These are phyloP conservation scores for Boechera stricta DNA, from an alignment of 345 rosid genomes.

Conservation along the genomic window DNA sequence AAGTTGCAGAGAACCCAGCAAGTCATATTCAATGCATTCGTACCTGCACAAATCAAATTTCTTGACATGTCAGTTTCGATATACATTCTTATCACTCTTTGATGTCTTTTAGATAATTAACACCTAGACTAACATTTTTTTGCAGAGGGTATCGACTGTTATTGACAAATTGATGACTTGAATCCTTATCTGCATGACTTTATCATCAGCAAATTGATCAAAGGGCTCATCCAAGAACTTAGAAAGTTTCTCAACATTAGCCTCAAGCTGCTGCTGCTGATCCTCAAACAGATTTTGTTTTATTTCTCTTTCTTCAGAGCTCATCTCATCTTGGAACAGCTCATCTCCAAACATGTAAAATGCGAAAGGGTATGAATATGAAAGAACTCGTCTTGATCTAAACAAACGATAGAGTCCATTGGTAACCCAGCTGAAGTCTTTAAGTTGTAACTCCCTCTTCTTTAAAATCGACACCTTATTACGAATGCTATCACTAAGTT, in stretches of 20 bases:
- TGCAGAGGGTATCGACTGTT: slow-evolving; percentile 62
- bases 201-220: slow-evolving; percentile 61
- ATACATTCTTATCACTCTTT: background rate
- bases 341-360: slow-evolving; percentile 95
- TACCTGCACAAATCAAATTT: slow-evolving; percentile 55
- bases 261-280: slow-evolving; percentile 95
- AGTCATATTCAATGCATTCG: slow-evolving; percentile 82
- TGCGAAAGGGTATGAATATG: slow-evolving; percentile 88
- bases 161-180: slow-evolving; percentile 68
- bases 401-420: slow-evolving; percentile 77
- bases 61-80: background rate
- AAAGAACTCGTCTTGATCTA: slow-evolving; percentile 85
- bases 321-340: slow-evolving; percentile 82
- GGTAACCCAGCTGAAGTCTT: slow-evolving; percentile 91
- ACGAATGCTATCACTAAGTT: slow-evolving; percentile 62
- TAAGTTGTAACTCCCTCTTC: slow-evolving; percentile 63
- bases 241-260: slow-evolving; percentile 89
- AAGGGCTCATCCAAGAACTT: slow-evolving; percentile 83
- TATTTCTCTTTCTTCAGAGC: slow-evolving; percentile 65
- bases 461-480: slow-evolving; percentile 71
- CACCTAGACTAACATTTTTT: slow-evolving; percentile 61
- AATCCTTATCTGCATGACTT: slow-evolving; percentile 69
- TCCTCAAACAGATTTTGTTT: slow-evolving; percentile 85
- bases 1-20: slow-evolving; percentile 70
- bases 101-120: background rate